Base-by-base conservation (phyloP, 805 yeast genomes). In the Monosporozyma siamensis region DNA sequence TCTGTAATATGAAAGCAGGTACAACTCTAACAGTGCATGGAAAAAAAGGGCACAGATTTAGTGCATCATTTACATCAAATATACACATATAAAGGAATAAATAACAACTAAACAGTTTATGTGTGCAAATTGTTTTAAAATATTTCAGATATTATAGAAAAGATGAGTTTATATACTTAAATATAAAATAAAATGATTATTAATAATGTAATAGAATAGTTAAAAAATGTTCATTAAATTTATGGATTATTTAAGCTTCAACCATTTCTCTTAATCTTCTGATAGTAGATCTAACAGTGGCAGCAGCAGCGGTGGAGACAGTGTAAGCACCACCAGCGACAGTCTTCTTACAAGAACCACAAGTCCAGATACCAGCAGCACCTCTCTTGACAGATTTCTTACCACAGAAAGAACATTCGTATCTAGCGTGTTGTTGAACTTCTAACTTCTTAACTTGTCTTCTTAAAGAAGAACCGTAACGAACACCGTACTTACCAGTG, bases 261-360 rank as follows among this genome's bases (percentile, higher is more conserved):
- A 95, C 97, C 79, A 94, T 71, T 70, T 92, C 99, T 82, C 99
- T 88, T 75, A 92, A 86, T 84, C 99, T 95, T 82, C 98, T 90
- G 79, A 92, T 92, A 74, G 98, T 90, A 55, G 98, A 92, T 83
- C 99, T 89, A 73, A 89, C 97, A 64, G 98, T 92, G 74, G 96
- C 95, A 69, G 98, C 99, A 71, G 98, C 97, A 67, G 99, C 92
- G 64, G 99, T 92, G 68, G 95, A 82, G 59, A 92, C 89, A 66
- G 96, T 80, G 89, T 92, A 92, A 74, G 99, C 99, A 80, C 99
- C 99, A 72, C 99, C 99, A 65, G 99, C 99, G 68, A 92, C 86
- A 60, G 95, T 83, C 83, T 87, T 92, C 65, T 74, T 75, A 78
- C 98, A 90, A 59, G 95, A 75, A 73, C 78, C 76, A 80, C 98